Evolutionary conservation across 2,329 filamentous ascomycete genomes (phyloP), one percentile per base, ranked within the genome.

Genomic region (Cladosporium sp.): DNA sequence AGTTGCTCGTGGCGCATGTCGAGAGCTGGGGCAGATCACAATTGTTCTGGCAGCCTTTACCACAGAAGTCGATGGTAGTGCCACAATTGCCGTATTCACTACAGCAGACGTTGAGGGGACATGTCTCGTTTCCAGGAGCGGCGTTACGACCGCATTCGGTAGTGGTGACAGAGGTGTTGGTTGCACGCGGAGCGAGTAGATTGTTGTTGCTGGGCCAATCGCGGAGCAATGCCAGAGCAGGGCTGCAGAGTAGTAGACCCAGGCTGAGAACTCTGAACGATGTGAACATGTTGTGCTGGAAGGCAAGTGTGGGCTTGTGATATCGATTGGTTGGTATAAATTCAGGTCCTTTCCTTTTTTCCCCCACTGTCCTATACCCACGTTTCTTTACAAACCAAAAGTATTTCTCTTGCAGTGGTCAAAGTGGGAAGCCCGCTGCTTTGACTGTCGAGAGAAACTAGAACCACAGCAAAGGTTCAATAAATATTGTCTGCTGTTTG

Each of bases 71-170:
- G 8, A 26, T 12, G 2, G 68, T 69, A 5, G 57, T 65, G 21
- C 67, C 67, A 53, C 67, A 69, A 37, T 68, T 68, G n/a, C 70
- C 65, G 26, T 33, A 68, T 2, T 62, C 49, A 21, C 57, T 59
- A 37, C 70, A 72, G 61, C 70, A 71, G 50, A 68, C 67, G 56
- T 70, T 70, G 2, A 73, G 58, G 16, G 69, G 69, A 52, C 71
- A 73, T 21, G 52, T 64, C 12, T 68, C 58, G 8, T 66, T 66
- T 11, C 66, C 56, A 2, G 28, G n/a, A n/a, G 12, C 28, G 5
- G 67, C 67, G 46, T 67, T 62, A 18, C 57, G 50, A 3, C 69
- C 69, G 57, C 69, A 71, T 26, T 69, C 67, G 28, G 67, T 23
- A 2, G 35, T 26, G 35, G 28, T 26, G 7, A 21, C n/a, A 21